Evolutionary conservation across 371 early-diverging fungal genomes (phyloP).

Genomic region (Mortierella sp.): DNA sequence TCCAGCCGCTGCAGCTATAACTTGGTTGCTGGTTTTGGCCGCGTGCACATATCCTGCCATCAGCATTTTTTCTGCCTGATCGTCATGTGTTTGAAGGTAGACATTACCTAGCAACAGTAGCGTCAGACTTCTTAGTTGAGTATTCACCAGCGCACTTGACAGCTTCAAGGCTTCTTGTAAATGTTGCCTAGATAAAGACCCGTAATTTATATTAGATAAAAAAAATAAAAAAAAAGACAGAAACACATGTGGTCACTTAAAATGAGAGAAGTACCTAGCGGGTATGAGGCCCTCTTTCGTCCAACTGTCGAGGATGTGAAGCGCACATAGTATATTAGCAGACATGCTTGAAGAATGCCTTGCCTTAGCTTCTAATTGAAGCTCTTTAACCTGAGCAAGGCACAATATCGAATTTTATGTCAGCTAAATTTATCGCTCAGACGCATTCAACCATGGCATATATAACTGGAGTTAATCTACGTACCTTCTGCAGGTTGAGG

Average conservation of each 20-base stretch:
- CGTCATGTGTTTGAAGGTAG: conserved; percentile 47
- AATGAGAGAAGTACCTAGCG: conserved; percentile 27
- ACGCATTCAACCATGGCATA: background rate
- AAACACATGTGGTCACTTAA: background rate
- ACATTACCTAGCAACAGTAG: conserved; percentile 44
- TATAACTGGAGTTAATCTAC: background rate
- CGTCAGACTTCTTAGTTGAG: conserved; percentile 47
- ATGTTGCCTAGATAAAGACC: conserved; percentile 34
- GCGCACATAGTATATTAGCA: conserved; percentile 29
- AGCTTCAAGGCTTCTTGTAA: conserved; percentile 45
- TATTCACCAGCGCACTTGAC: conserved; percentile 39
- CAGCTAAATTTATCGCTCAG: background rate
- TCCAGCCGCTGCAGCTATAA: conserved; percentile 44
- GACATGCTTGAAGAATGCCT: conserved; percentile 20
- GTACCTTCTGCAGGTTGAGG: conserved; percentile 30
- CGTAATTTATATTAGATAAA: background rate
- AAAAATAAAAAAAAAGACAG: background rate
- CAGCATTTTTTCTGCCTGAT: conserved; percentile 51
- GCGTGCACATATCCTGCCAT: conserved; percentile 36
- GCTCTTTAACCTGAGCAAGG: conserved; percentile 22
- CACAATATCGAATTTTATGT: background rate
- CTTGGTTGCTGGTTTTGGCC: conserved; percentile 38
- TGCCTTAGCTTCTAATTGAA: conserved; percentile 25
- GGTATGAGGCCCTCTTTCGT: conserved; percentile 38
- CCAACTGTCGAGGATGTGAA: conserved; percentile 52